Evolutionary conservation across 2,329 filamentous ascomycete genomes (phyloP).

Genomic region (Lasiodiplodia gonubiensis): DNA sequence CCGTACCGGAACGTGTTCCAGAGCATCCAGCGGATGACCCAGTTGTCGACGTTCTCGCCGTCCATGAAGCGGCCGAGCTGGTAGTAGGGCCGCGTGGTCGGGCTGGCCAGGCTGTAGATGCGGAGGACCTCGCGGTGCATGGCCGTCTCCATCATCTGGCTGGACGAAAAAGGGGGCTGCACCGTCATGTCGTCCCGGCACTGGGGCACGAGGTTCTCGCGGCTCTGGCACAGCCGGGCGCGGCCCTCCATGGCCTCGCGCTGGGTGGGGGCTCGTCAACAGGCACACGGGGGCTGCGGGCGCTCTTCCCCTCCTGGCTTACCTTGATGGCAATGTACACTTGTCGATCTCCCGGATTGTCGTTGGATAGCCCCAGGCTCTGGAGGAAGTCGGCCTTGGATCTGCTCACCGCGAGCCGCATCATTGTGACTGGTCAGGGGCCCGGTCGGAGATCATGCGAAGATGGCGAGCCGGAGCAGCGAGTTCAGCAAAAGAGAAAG

Average conservation of each 20-base stretch:
- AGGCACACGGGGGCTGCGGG: no score
- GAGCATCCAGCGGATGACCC: slow-evolving; percentile 57
- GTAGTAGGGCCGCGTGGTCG: slow-evolving; percentile 49
- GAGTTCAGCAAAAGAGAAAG: not conserved
- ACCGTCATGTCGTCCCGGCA: slow-evolving; percentile 37
- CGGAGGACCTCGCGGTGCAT: slow-evolving; percentile 52
- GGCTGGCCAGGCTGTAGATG: slow-evolving; percentile 47
- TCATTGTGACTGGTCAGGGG: not conserved
- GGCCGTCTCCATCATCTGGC: slow-evolving; percentile 55
- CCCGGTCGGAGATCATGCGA: not conserved
- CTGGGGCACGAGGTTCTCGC: slow-evolving; percentile 29
- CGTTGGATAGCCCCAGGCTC: slow-evolving; percentile 49
- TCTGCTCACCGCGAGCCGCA: slow-evolving; percentile 13
- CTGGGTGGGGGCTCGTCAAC: not conserved
- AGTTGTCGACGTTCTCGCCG: slow-evolving; percentile 53
- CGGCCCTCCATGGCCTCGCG: slow-evolving; percentile 17
- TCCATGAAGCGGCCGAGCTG: slow-evolving; percentile 49
- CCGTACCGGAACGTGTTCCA: slow-evolving; percentile 58
- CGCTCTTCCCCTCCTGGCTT: slow-evolving; percentile 36
- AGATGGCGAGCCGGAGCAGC: not conserved
- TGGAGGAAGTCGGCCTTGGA: slow-evolving; percentile 48
- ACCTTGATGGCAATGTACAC: slow-evolving; percentile 50
- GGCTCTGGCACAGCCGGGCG: not conserved
- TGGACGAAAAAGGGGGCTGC: slow-evolving; percentile 50
- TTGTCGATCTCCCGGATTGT: slow-evolving; percentile 41